Percentiles rank a stretch among this genome's conserved stretches.
Conservation (phyloP, 208 protist species). For the Acanthamoeba castellanii region DNA sequence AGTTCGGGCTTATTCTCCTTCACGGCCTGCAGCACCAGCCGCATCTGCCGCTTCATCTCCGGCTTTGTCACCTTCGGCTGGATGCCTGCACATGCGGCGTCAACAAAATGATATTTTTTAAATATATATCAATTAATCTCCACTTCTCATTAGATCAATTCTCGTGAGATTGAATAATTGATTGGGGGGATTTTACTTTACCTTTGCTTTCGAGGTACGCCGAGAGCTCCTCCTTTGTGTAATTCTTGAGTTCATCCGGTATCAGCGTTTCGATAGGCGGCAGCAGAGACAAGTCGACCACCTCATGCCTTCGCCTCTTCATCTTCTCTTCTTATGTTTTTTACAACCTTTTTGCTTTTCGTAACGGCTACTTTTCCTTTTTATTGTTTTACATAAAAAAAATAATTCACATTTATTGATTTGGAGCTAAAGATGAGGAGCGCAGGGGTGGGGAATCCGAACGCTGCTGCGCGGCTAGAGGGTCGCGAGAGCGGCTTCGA, state of each 20-base stretch:
- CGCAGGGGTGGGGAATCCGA: too few relatives aligned
- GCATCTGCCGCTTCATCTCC: slow-evolving; percentile 43
- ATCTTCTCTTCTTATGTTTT: background rate
- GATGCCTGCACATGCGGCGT: background rate
- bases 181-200: background rate
- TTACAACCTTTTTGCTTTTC: too few relatives aligned
- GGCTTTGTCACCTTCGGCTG: slow-evolving; percentile 10
- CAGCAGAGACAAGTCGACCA: background rate
- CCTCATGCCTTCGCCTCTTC: background rate
- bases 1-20: slow-evolving; percentile 33
- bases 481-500: background rate
- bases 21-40: background rate
- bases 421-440: too few relatives aligned
- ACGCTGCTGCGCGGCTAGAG: background rate
- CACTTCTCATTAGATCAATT: too few relatives aligned
- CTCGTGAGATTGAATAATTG: background rate
- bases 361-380: too few relatives aligned
- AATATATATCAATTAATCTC: too few relatives aligned
- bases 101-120: too few relatives aligned
- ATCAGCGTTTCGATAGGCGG: background rate
- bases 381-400: background rate
- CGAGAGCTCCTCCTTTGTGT: slow-evolving; percentile 34
- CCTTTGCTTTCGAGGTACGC: slow-evolving; percentile 37
- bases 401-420: too few relatives aligned
- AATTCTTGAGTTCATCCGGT: slow-evolving; percentile 24